Conservation (phyloP, 2,329 filamentous ascomycete genomes). For the Fulvia fulva region DNA sequence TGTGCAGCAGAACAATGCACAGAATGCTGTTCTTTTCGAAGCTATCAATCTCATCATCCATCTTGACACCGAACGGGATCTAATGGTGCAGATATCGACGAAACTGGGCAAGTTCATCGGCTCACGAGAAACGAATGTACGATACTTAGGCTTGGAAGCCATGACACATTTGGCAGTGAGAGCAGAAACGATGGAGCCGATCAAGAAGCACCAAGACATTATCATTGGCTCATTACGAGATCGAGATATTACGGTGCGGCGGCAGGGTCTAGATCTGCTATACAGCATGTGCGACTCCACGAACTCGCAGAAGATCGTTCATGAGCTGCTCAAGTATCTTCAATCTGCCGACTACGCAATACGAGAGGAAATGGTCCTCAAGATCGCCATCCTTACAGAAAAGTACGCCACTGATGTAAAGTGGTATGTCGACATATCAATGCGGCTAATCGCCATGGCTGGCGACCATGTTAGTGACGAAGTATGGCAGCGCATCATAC, state of each 20-base stretch:
- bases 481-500: slow-evolving; percentile 97
- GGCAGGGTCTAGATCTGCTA: slow-evolving; percentile 89
- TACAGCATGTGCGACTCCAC: slow-evolving; percentile 99
- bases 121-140: slow-evolving; percentile 93
- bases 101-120: slow-evolving; percentile 93
- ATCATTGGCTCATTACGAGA: slow-evolving; percentile 93
- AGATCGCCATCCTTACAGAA: slow-evolving; percentile 96
- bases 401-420: slow-evolving; percentile 98
- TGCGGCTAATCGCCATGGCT: slow-evolving; percentile 90
- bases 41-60: slow-evolving; percentile 98
- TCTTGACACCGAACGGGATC: slow-evolving; percentile 84
- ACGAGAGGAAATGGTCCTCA: slow-evolving; percentile 97
- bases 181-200: slow-evolving; percentile 89
- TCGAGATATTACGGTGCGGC: slow-evolving; percentile 91
- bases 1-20: slow-evolving; percentile 97
- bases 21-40: slow-evolving; percentile 96
- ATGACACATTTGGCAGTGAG: slow-evolving; percentile 97
- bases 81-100: slow-evolving; percentile 94
- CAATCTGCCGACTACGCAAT: slow-evolving; percentile 97
- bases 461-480: slow-evolving; percentile 98
- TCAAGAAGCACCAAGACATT: slow-evolving; percentile 96
- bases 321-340: slow-evolving; percentile 87
- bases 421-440: slow-evolving; percentile 98
- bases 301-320: slow-evolving; percentile 91
- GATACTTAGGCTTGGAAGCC: slow-evolving; percentile 90